Percentiles rank a stretch among this genome's conserved stretches.
Evolutionary conservation across 2,329 filamentous ascomycete genomes (phyloP).

Genomic region (Phialocephala sp.): DNA sequence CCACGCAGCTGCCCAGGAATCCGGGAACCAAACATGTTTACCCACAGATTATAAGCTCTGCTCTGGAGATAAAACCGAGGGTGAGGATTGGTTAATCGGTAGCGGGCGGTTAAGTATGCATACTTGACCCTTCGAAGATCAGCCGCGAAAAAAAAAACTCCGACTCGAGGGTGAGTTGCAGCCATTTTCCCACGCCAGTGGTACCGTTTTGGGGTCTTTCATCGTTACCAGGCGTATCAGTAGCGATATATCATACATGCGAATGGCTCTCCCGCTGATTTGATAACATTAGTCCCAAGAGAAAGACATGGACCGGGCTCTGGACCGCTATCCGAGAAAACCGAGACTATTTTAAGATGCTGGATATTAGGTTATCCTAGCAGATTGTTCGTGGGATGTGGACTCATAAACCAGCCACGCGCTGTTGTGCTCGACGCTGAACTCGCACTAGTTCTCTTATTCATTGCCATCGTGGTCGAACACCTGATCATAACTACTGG

Average conservation of each 20-base stretch:
- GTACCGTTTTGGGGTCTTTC: neutral
- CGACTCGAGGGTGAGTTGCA: neutral
- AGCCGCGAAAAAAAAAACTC: slow-evolving; percentile 1
- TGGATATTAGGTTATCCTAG: neutral
- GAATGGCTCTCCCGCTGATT: neutral
- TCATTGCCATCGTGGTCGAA: neutral
- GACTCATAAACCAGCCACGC: neutral
- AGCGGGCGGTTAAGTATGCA: neutral
- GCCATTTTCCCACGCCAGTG: neutral
- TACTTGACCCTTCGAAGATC: neutral
- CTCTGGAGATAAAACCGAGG: neutral
- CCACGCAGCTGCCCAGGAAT: neutral
- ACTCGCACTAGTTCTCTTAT: neutral
- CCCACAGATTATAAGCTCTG: neutral
- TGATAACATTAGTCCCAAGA: neutral
- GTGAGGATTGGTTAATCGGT: neutral
- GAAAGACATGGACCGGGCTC: neutral
- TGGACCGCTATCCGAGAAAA: neutral
- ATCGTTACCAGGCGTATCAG: neutral
- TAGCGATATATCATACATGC: neutral
- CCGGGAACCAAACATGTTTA: neutral
- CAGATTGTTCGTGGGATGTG: neutral
- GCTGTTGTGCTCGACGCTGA: neutral
- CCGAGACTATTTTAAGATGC: neutral
- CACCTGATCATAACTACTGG: neutral